Evolutionary conservation across 805 yeast genomes (phyloP), one percentile per base, ranked within the genome.

Genomic region (Zygotorulaspora chibaensis): DNA sequence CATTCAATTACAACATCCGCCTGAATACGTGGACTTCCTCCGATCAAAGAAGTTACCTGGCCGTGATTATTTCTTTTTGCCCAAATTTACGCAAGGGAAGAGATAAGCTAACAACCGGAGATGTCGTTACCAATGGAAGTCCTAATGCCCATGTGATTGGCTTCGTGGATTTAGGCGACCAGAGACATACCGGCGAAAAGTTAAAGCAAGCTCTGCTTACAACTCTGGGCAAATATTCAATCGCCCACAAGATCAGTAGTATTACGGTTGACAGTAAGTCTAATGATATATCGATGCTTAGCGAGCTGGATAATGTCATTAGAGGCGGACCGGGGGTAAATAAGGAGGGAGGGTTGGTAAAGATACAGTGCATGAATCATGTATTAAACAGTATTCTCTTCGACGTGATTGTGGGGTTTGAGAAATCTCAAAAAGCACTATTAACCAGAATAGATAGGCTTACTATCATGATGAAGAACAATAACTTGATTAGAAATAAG

Each of bases 11-110:
- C 42, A 46, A 50, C 34, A 29, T 47, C 29, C 36, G 39, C 11
- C 30, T 43, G 2, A 40, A 40, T 29, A 43, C 43, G 50, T 42
- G 51, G 53, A 28, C 53, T 13, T 47, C 51, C 36, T 43, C 46
- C 10, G 26, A 36, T 42, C 48, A 46, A 38, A 43, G 15, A 37
- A 40, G 50, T 38, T 46, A 36, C 23, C 35, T 46, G 27, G 51
- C 46, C 11, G 47, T 47, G 10, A 26, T 43, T 43, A 40, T 46
- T 10, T 43, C 50, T 8, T 50, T 46, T 27, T 46, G 48, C 46
- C 53, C 48, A 3, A 37, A 46, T 43, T 23, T 50, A 38, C 38
- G 33, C 45, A 29, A 28, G n/a, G 46, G 46, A 8, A 27, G 20
- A 42, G 35, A 42, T 13, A 42, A 30, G 25, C 18, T 44, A 18